Evolutionary conservation across 148 eudicot genomes (phyloP), one percentile per base, ranked within the genome.

Genomic region (Chenopodium formosanum): DNA sequence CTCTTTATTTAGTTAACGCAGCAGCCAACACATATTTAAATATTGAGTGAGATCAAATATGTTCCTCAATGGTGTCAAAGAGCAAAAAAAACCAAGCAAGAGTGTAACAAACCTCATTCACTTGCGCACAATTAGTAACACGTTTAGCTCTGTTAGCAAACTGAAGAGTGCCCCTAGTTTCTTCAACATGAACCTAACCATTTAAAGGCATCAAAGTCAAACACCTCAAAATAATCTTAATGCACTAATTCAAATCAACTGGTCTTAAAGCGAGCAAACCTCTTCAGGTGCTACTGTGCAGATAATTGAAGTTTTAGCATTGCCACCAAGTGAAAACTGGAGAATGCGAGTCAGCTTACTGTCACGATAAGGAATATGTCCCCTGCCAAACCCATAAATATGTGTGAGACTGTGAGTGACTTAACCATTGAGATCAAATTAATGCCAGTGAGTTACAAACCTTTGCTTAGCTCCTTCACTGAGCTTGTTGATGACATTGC

Each of bases 201-300:
- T 77, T 83, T 47, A 17, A 40, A 79, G 83, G 17, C 29, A 16
- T 32, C 48, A 40, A 63, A 74, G 66, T 86, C 64, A 86, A 78
- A 73, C 47, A 58, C 67, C 48, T 65, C 20, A 58, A 10, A 48
- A 74, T 79, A 8, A 70, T 20, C 13, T 58, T 12, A 44, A 74
- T 9, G 81, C 50, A 75, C 75, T 27, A 16, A 77, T 56, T 58
- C 13, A 78, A 27, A 52, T 31, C 64, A 8, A 8, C 74, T 4
- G 44, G 56, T 58, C 37, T 8, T 22, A 66, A 50, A 64, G 34
- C 56, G 31, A 25, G 74, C 64, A 44, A 64, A 84, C 98, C 95
- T 96, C 99, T 83, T 96, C 99, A 56, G 99, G 99, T 77, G 98
- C 97, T 58, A 96, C 89, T 25, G 99, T 96, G 81, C 99, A 96